A percentile compares a stretch with the other conserved stretches of the same genome.
Conservation (phyloP, 1,284 basidiomycete genomes). For the Trichosporon sp. region DNA sequence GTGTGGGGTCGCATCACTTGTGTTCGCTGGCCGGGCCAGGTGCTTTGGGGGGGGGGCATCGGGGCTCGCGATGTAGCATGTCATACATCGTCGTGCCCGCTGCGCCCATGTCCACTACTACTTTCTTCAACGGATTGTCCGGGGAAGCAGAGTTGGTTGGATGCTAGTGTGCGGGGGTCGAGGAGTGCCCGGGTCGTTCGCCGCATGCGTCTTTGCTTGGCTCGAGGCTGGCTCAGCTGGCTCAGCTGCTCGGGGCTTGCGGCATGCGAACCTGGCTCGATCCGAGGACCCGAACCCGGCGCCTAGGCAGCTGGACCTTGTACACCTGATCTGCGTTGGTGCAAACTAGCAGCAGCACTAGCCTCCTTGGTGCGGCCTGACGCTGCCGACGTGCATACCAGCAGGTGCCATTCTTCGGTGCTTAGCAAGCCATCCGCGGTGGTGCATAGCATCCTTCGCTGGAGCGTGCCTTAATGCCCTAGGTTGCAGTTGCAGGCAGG, state of each 20-base stretch:
- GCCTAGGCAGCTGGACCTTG: not conserved
- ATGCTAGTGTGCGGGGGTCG: not conserved
- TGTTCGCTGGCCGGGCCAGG: not conserved
- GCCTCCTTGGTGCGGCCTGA: too few species aligned
- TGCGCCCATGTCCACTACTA: not conserved
- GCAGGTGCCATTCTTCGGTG: too few species aligned
- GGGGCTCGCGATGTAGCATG: not conserved
- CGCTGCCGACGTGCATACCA: too few species aligned
- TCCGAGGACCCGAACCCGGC: not conserved
- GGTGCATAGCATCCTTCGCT: not conserved
- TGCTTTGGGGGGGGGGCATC: not conserved
- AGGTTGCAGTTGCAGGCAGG: not conserved
- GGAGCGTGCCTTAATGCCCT: slow-evolving; percentile 2
- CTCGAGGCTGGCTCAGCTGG: too few species aligned
- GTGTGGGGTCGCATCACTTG: not conserved
- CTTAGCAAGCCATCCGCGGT: not conserved
- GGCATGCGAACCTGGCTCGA: slow-evolving; percentile 4
- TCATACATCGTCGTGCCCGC: too few species aligned
- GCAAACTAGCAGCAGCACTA: not conserved
- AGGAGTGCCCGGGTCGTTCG: not conserved
- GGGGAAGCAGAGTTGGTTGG: too few species aligned
- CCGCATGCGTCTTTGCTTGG: not conserved
- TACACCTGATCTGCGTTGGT: not conserved
- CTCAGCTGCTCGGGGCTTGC: not conserved
- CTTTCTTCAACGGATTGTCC: not conserved